Percentiles rank a stretch among this genome's conserved stretches.
Evolutionary conservation across 1,139 yeast genomes (phyloP).

Genomic region (Sugiyamaella neomexicana): DNA sequence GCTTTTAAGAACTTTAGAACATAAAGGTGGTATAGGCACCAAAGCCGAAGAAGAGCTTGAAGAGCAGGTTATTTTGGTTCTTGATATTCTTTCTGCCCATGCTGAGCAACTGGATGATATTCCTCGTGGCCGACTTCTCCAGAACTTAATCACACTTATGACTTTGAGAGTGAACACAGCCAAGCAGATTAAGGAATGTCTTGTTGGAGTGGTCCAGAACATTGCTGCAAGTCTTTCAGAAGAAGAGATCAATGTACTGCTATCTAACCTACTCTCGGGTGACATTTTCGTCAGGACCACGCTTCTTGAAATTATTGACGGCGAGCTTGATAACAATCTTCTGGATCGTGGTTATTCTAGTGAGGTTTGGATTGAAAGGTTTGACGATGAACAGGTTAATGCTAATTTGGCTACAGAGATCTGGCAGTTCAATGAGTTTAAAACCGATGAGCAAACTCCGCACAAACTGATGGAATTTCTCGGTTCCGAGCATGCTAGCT

Average conservation of each 20-base stretch:
- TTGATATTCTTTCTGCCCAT: conserved; percentile 76
- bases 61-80: conserved; percentile 75
- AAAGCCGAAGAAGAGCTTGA: conserved; percentile 79
- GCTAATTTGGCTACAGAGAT: conserved; percentile 72
- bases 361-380: conserved; percentile 77
- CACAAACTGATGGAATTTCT: conserved; percentile 27
- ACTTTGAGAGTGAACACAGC: conserved; percentile 68
- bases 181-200: conserved; percentile 78
- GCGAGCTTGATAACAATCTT: conserved; percentile 69
- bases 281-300: conserved; percentile 74
- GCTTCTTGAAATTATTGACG: conserved; percentile 78
- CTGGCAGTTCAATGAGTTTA: conserved; percentile 72
- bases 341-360: conserved; percentile 54
- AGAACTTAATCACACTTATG: conserved; percentile 64
- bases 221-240: conserved; percentile 61
- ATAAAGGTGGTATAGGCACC: conserved; percentile 57
- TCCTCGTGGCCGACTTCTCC: conserved; percentile 66
- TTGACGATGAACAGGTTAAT: conserved; percentile 67
- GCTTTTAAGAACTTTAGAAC: conserved; percentile 52
- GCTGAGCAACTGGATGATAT: conserved; percentile 70
- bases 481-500: conserved; percentile 23
- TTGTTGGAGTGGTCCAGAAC: conserved; percentile 71
- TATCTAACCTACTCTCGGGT: conserved; percentile 60
- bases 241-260: conserved; percentile 59
- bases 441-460: conserved; percentile 48